Conservation (phyloP, 495 filamentous ascomycete genomes). For the Parathielavia hyrcaniae region DNA sequence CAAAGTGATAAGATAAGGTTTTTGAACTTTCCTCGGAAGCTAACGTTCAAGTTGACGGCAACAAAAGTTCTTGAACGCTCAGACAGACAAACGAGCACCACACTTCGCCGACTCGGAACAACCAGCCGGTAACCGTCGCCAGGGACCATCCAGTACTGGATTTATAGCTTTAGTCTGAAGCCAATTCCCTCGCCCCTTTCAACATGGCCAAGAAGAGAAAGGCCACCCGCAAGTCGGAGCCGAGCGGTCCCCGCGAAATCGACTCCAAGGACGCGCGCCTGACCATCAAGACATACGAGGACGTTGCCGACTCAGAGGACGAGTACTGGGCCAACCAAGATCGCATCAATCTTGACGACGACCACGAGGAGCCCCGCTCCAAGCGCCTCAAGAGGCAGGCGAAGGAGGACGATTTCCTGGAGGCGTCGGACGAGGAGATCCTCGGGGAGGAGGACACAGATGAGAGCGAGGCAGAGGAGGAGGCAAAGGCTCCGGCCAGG, state of each 20-base stretch:
- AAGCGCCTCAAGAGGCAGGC: constrained; percentile 64
- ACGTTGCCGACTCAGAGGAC: constrained; percentile 88
- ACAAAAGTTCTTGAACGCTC: too few relatives aligned
- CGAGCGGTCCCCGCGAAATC: constrained; percentile 43
- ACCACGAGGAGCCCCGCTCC: constrained; percentile 69
- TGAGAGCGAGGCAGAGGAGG: constrained; percentile 29
- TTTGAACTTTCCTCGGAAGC: too few relatives aligned
- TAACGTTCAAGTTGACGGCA: too few relatives aligned
- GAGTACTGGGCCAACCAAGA: constrained; percentile 81
- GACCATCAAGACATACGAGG: constrained; percentile 63
- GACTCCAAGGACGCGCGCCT: constrained; percentile 51
- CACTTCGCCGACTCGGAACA: too few relatives aligned
- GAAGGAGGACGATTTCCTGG: constrained; percentile 53
- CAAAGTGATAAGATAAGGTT: too few relatives aligned
- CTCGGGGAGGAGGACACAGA: constrained; percentile 50
- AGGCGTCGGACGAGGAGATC: constrained; percentile 86
- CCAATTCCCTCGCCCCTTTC: not conserved
- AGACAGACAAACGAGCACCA: too few relatives aligned
- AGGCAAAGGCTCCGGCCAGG: constrained; percentile 20
- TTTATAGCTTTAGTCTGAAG: not conserved
- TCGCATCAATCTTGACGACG: constrained; percentile 73
- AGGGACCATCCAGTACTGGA: not conserved
- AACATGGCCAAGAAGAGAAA: constrained; percentile 82
- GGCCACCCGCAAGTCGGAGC: constrained; percentile 44
- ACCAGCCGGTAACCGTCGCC: too few relatives aligned